phyloP scores from a whole-genome alignment of 306 rosid genomes.

The Alnus glutinosa region DNA sequence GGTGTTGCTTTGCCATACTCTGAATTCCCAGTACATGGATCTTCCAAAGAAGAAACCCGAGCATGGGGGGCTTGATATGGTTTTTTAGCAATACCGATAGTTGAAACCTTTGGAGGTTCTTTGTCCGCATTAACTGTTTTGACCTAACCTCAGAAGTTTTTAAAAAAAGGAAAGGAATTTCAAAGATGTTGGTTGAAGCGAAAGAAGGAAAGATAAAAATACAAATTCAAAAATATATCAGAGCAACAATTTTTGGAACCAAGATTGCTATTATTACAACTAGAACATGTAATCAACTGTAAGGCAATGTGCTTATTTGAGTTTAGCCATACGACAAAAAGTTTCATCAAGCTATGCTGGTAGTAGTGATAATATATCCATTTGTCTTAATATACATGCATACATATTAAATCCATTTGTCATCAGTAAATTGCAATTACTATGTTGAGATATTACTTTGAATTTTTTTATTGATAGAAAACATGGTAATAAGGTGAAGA shows the following conservation, averaged over 20 bases:
- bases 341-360: neutral
- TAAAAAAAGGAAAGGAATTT: conserved; percentile 7
- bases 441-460: neutral
- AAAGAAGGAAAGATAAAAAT: neutral
- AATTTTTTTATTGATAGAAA: neutral
- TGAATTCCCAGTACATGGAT: conserved; percentile 67
- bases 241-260: neutral
- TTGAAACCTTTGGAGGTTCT: conserved; percentile 50
- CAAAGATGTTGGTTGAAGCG: neutral
- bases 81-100: conserved; percentile 35
- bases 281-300: neutral
- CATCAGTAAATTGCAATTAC: neutral
- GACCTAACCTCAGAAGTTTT: conserved; percentile 45
- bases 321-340: neutral
- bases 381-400: neutral
- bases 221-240: neutral
- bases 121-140: conserved; percentile 34
- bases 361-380: neutral
- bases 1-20: conserved; percentile 67
- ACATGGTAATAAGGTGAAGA: neutral
- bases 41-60: conserved; percentile 79
- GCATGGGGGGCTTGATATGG: conserved; percentile 68
- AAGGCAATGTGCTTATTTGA: neutral
- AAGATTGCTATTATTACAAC: neutral
- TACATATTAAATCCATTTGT: neutral